Evolutionary conservation across 1,284 basidiomycete species (phyloP).

Genomic region (Leccinum subrobustum): DNA sequence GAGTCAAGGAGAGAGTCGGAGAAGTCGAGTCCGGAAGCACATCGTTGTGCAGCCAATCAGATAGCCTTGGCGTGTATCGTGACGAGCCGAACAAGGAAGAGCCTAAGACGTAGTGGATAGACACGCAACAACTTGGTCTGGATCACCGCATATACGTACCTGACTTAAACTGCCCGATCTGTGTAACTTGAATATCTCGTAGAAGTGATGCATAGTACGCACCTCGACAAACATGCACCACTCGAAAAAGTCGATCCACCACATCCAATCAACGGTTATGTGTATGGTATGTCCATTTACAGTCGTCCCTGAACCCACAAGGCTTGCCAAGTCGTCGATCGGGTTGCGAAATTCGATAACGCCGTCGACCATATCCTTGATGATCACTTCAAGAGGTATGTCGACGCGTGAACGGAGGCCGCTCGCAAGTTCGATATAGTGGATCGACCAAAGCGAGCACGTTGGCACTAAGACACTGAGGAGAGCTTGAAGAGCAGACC

Average conservation of each 20-base stretch:
- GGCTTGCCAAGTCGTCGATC: constrained; percentile 25
- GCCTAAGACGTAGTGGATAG: background rate
- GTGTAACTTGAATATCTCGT: constrained; percentile 4
- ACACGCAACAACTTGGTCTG: background rate
- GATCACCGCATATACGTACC: constrained; percentile 23
- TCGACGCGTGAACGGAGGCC: constrained; percentile 10
- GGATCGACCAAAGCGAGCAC: constrained; percentile 37
- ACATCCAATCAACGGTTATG: constrained; percentile 27
- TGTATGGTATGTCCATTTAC: constrained; percentile 22
- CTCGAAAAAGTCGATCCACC: constrained; percentile 29
- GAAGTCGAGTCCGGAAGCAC: background rate
- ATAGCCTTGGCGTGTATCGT: background rate
- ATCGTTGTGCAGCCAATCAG: constrained; percentile 3
- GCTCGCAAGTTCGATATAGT: constrained; percentile 32
- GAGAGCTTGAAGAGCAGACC: constrained; percentile 33
- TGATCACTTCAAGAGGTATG: constrained; percentile 29
- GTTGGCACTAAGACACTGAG: constrained; percentile 35
- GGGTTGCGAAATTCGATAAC: constrained; percentile 35
- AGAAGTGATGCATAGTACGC: constrained; percentile 9
- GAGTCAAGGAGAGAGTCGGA: background rate
- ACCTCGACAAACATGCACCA: constrained; percentile 30
- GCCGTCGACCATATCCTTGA: constrained; percentile 27
- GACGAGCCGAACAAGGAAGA: background rate
- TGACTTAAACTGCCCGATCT: constrained; percentile 14
- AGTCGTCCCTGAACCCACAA: constrained; percentile 22